Evolutionary conservation across 1,284 basidiomycete genomes (phyloP).

Genomic region (Sanghuangporus baumii): DNA sequence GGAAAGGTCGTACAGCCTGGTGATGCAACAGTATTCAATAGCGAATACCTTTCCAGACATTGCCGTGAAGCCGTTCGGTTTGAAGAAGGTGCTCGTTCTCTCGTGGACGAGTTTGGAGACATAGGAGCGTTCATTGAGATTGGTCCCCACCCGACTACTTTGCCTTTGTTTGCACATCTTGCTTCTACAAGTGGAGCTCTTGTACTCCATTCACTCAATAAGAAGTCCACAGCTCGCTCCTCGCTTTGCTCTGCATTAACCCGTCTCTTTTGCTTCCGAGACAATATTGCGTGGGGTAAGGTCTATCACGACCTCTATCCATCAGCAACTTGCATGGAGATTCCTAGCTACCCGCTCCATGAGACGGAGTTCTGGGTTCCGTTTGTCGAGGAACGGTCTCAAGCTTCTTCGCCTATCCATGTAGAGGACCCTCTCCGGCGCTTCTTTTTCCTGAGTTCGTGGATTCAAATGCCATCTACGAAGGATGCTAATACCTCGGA

Average conservation of each 20-base stretch:
- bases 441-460: slow-evolving; percentile 38
- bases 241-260: slow-evolving; percentile 41
- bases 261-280: slow-evolving; percentile 39
- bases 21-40: slow-evolving; percentile 41
- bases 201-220: slow-evolving; percentile 46
- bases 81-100: slow-evolving; percentile 38
- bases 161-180: slow-evolving; percentile 50
- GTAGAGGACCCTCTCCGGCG: slow-evolving; percentile 18
- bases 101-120: slow-evolving; percentile 29
- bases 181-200: slow-evolving; percentile 28
- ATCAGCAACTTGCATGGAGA: slow-evolving; percentile 34
- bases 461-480: slow-evolving; percentile 37
- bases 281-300: slow-evolving; percentile 46
- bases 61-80: slow-evolving; percentile 58
- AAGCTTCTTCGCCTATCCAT: not conserved
- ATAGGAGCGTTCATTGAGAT: slow-evolving; percentile 58
- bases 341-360: slow-evolving; percentile 61
- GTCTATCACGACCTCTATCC: slow-evolving; percentile 44
- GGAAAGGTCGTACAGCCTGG: slow-evolving; percentile 50
- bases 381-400: slow-evolving; percentile 31
- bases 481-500: slow-evolving; percentile 38
- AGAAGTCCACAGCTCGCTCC: slow-evolving; percentile 37
- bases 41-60: slow-evolving; percentile 53
- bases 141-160: slow-evolving; percentile 51
- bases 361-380: slow-evolving; percentile 52